Evolutionary conservation across 768 basidiomycete genomes (phyloP), one percentile per base, ranked within the genome.

Genomic region (Coprinopsis cinerea): DNA sequence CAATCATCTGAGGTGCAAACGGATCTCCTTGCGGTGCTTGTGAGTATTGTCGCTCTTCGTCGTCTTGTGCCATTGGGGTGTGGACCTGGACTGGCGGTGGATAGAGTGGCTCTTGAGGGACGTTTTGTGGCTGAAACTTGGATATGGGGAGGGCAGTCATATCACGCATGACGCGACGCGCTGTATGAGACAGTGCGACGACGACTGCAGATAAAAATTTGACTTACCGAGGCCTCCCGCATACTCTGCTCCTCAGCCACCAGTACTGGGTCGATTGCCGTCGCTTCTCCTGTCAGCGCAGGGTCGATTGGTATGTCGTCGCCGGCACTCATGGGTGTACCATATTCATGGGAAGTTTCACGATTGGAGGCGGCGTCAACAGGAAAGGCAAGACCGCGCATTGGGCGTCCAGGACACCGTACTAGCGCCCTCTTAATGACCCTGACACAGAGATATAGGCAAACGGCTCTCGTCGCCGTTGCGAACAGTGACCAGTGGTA

Each of bases 301-400:
- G 88, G 88, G 79, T 90, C 87, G 73, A 89, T 88, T 56, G 85
- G 85, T 65, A 89, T 84, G 67, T 79, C 76, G 71, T 80, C 75
- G 63, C 64, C 67, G 68, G 70, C 73, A 71, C 72, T 75, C 63
- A 69, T 68, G 55, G 82, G 79, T 13, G 81, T 81, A 57, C 75
- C 76, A 58, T 75, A 70, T 54, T 85, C 82, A 65, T 79, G 73
- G 25, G 81, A 76, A 28, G 69, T 61, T 64, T 83, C 81, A 55
- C 73, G 79, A 68, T 76, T 70, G 64, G 65, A 74, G 51, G 69
- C 57, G 45, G 72, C 66, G 60, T 63, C 70, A 48, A 70, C 52
- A 39, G 78, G 77, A 57, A 84, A 83, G 0, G 80, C 75, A 49
- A 82, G 71, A 48, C 81, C 80, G 56, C 78, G 75, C 85, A 86